Evolutionary conservation across 2,329 filamentous ascomycete genomes (phyloP).

Genomic region (Capronia americana): DNA sequence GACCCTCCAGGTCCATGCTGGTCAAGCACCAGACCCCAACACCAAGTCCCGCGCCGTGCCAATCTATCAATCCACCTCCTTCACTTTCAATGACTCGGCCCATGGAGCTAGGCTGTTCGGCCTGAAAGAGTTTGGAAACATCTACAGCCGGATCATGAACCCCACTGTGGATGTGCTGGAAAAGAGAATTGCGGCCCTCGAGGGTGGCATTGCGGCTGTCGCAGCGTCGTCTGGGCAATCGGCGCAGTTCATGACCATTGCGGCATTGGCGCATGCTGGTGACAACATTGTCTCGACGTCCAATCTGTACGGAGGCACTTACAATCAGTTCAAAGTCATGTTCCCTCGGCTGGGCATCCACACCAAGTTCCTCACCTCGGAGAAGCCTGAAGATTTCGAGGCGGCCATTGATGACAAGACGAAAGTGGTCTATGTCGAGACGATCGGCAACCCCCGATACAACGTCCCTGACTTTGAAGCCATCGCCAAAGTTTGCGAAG

Average conservation of each 20-base stretch:
- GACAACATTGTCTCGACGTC: conserved; percentile 89
- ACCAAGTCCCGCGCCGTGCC: conserved; percentile 91
- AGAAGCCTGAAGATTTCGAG: conserved; percentile 71
- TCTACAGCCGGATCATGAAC: conserved; percentile 97
- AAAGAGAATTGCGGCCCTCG: conserved; percentile 62
- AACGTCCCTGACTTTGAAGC: conserved; percentile 86
- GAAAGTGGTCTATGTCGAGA: conserved; percentile 86
- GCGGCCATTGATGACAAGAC: conserved; percentile 85
- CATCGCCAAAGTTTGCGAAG: conserved; percentile 78
- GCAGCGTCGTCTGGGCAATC: conserved; percentile 79
- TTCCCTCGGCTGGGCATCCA: conserved; percentile 78
- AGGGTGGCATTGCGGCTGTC: conserved; percentile 72
- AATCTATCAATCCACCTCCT: conserved; percentile 96
- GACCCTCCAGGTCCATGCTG: conserved; percentile 84
- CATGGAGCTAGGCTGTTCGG: conserved; percentile 94
- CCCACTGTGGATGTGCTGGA: conserved; percentile 96
- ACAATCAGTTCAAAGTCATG: conserved; percentile 91
- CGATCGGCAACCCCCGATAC: conserved; percentile 86
- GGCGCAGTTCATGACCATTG: conserved; percentile 85
- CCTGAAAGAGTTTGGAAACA: conserved; percentile 96
- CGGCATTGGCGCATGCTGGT: conserved; percentile 75
- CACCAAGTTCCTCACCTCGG: conserved; percentile 80
- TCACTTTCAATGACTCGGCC: conserved; percentile 91
- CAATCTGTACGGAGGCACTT: conserved; percentile 88
- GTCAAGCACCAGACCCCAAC: conserved; percentile 77